A percentile compares a stretch with the other conserved stretches of the same genome.
Conservation (phyloP, 176 grass and related monocot genomes). For the Carex pumila region DNA sequence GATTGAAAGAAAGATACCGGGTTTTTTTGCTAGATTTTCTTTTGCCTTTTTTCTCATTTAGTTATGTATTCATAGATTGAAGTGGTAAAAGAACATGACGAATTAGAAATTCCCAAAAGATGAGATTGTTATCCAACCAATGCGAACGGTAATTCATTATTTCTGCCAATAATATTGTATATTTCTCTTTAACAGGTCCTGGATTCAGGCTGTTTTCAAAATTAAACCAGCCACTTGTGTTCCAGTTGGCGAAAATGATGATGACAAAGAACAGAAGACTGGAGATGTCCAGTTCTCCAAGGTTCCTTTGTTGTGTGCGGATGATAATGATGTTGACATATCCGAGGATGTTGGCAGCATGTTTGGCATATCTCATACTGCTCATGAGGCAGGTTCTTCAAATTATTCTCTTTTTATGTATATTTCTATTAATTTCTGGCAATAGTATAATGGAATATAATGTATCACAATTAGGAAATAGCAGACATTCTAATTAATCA, state of each 20-base stretch:
- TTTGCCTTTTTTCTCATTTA: neutral
- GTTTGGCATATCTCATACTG: constrained; percentile 42
- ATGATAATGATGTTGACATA: constrained; percentile 56
- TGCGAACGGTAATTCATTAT: neutral
- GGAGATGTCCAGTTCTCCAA: constrained; percentile 18
- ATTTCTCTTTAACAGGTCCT: constrained; percentile 39
- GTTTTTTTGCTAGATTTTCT: no score
- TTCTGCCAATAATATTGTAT: neutral
- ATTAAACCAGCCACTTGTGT: constrained; percentile 15
- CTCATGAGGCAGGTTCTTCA: constrained; percentile 61
- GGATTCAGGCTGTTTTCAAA: constrained; percentile 86
- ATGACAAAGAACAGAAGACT: constrained; percentile 24
- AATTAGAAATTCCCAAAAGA: neutral
- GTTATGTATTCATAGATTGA: neutral
- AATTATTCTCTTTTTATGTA: neutral
- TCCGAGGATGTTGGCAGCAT: constrained; percentile 56
- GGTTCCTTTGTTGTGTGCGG: constrained; percentile 18
- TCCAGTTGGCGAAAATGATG: neutral
- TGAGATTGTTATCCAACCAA: neutral
- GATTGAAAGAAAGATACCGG: neutral
- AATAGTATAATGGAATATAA: neutral
- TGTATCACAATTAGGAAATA: neutral
- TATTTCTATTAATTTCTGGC: neutral
- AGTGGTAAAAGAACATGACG: neutral
- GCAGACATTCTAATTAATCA: neutral